Evolutionary conservation across 2,329 filamentous ascomycete species (phyloP).

Genomic region (Eutypa lata): DNA sequence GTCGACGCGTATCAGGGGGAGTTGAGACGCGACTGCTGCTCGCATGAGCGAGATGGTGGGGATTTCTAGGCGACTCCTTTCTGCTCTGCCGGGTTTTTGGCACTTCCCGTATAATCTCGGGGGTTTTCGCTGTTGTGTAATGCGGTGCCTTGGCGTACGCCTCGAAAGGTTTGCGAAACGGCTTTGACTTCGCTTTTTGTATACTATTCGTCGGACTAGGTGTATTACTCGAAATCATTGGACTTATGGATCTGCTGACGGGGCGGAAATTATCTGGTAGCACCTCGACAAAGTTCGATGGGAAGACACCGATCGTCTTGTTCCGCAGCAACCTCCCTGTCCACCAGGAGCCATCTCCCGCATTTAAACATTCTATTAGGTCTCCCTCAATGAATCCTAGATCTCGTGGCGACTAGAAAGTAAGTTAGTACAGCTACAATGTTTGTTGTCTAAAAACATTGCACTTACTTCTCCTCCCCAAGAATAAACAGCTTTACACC

Average conservation of each 20-base stretch:
- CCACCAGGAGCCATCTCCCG: constrained; percentile 98
- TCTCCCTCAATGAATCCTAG: constrained; percentile 97
- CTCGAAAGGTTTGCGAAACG: constrained; percentile 65
- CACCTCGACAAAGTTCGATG: constrained; percentile 94
- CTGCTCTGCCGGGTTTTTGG: constrained; percentile 28
- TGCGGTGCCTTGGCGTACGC: constrained; percentile 65
- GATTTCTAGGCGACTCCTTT: constrained; percentile 41
- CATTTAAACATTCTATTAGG: constrained; percentile 96
- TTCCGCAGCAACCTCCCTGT: constrained; percentile 88
- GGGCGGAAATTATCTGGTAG: constrained; percentile 83
- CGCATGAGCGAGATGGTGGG: constrained; percentile 22
- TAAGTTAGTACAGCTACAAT: constrained; percentile 19
- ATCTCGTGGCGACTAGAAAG: constrained; percentile 74
- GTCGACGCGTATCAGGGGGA: constrained; percentile 17
- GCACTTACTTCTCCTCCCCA: constrained; percentile 77
- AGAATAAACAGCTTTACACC: constrained; percentile 87
- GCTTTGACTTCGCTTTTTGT: constrained; percentile 58
- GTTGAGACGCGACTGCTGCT: constrained; percentile 16
- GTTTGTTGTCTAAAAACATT: constrained; percentile 3
- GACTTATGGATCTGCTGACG: constrained; percentile 58
- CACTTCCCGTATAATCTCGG: constrained; percentile 50
- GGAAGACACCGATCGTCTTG: constrained; percentile 86
- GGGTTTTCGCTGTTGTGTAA: constrained; percentile 61
- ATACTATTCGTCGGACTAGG: constrained; percentile 53
- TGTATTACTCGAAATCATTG: constrained; percentile 54